phyloP scores from a whole-genome alignment of 108 stramenopile genomes.

The Asterionellopsis glacialis region DNA sequence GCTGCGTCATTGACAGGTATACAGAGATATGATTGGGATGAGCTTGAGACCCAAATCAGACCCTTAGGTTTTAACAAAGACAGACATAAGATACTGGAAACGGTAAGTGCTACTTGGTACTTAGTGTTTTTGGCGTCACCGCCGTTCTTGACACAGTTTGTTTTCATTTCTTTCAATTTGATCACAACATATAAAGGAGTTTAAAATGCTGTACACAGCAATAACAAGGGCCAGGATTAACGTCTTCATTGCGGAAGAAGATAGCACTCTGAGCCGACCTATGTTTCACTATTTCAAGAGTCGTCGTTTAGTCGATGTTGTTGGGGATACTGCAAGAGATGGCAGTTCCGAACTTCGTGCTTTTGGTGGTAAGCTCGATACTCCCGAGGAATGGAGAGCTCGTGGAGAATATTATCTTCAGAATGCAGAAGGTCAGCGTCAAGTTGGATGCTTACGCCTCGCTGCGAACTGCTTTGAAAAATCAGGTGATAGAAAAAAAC shows the following conservation, averaged over 20 bases:
- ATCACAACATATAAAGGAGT: slow-evolving; percentile 20
- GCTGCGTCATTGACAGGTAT: slow-evolving; percentile 23
- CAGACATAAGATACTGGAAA: slow-evolving; percentile 11
- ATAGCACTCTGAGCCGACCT: slow-evolving; percentile 13
- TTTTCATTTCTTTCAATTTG: slow-evolving; percentile 6
- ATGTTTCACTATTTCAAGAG: slow-evolving; percentile 37
- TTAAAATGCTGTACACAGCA: slow-evolving; percentile 40
- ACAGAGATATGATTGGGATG: slow-evolving; percentile 28
- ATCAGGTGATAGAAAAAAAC: slow-evolving; percentile 26
- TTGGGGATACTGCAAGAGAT: neutral
- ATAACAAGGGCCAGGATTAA: slow-evolving; percentile 34
- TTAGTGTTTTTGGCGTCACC: no score
- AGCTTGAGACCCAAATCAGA: slow-evolving; percentile 12
- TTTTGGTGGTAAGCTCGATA: slow-evolving; percentile 22
- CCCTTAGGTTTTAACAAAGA: slow-evolving; percentile 25
- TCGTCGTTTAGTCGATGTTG: slow-evolving; percentile 26
- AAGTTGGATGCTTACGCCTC: slow-evolving; percentile 19
- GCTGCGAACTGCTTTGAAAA: slow-evolving; percentile 45
- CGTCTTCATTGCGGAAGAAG: slow-evolving; percentile 35
- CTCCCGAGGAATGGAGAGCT: slow-evolving; percentile 34
- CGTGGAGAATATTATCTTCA: slow-evolving; percentile 40
- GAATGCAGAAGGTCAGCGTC: slow-evolving; percentile 29
- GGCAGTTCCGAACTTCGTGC: slow-evolving; percentile 3
- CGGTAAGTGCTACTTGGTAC: no score
- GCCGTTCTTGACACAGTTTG: no score